Evolutionary conservation across 176 grass and related monocot species (phyloP), one percentile per base, ranked within the genome.

Genomic region (Cenchrus americanus): DNA sequence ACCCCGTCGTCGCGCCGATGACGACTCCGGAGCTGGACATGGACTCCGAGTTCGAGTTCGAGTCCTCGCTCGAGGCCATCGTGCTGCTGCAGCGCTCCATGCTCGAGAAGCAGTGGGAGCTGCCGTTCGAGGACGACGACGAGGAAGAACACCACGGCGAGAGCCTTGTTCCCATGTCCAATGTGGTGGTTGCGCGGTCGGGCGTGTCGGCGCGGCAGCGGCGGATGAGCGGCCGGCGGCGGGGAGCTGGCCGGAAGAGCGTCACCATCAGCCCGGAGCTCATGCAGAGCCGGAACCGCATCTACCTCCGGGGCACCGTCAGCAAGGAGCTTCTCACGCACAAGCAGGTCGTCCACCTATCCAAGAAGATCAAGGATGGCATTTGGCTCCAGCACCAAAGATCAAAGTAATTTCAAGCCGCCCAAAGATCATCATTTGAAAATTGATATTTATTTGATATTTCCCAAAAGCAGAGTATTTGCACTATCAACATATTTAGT

Each of bases 81-180:
- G 70, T 96, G 43, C 87, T 94, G 60, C 84, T 99, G 47, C 89
- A 96, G 86, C 90, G 94, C 52, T 99, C 93, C 58, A 88, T 99
- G 83, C 91, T 99, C 55, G 93, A 99, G 89, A 99, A 99, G 80
- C 97, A 99, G 90, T 94, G 91, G 93, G 54, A 94, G 78, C 97
- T 99, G 52, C 93, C 91, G n/a, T 99, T 92, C 48, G 91, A 94
- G 4, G 69, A 85, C 50, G 89, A 94, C 70, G 76, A 68, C 14
- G 76, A 64, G 17, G 50, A 76, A 0, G 60, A 43, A 2, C 23
- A 27, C 7, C 8, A 77, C 6, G 34, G 66, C 30, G 76, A 84
- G 43, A 40, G 86, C 21, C 32, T 13, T 14, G 7, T 7, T 12
- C 0, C 10, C 51, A 58, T 55, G 72, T 57, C 86, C 57, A 4